Evolutionary conservation across 192 early-diverging fungal species (phyloP), one percentile per base, ranked within the genome.

Genomic region (Chytriomyces hyalinus): DNA sequence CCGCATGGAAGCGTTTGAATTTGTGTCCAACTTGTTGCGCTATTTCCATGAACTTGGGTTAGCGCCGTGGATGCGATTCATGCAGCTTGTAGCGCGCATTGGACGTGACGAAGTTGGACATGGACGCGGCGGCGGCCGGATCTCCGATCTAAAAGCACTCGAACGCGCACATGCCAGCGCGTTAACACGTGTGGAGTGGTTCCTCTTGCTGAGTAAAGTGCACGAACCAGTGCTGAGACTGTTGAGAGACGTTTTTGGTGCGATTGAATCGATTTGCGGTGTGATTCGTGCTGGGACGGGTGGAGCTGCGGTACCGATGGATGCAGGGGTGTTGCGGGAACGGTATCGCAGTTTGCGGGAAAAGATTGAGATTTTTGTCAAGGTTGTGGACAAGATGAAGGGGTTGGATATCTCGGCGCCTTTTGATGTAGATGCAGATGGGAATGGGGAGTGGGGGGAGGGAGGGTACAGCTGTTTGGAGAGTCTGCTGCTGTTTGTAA

Each of bases 31-130:
- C 17, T 6, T 75, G 2, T 63, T 62, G 13, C 61, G 48, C 13
- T 75, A 75, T 49, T 75, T 75, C 44, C 73, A 75, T 20, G 73
- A 75, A 65, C 45, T 65, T 20, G 73, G 60, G 6, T 48, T 75
- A 13, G 17, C 48, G 13, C 73, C 73, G 15, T 75, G 73, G 73
- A 61, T 53, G 9, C 20, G 7, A 3, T 75, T 75, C 44, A 46
- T 68, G 43, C 48, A 45, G 8, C n/a, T 13, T 57, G 17, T 65
- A 26, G 36, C 8, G 26, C 13, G 22, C 9, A 22, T 64, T 49
- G 63, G 51, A 24, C 28, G 17, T n/a, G 24, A 20, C 22, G 22
- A 9, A 10, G 61, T 24, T 20, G 64, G 15, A n/a, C 53, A 20
- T 57, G 53, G 53, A 20, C 17, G 63, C 15, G 20, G 3, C 63